phyloP scores from a whole-genome alignment of 2,329 filamentous ascomycete species.

The Diplodia sapinea region DNA sequence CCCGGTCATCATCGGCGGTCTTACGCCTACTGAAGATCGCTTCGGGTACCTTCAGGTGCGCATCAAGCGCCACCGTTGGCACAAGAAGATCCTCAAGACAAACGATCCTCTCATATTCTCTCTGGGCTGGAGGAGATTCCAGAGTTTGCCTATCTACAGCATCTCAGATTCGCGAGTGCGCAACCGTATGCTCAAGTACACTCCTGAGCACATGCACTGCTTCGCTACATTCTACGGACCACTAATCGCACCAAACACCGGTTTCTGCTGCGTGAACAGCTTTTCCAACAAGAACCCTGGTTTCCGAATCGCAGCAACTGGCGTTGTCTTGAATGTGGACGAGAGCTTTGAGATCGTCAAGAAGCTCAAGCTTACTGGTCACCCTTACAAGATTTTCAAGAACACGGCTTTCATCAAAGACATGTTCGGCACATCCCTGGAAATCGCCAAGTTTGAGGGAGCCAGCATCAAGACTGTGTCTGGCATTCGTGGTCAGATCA shows the following conservation, averaged over 20 bases:
- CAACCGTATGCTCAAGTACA: constrained; percentile 98
- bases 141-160: constrained; percentile 89
- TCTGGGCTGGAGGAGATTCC: constrained; percentile 93
- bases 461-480: constrained; percentile 95
- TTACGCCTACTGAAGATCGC: constrained; percentile 90
- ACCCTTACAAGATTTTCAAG: constrained; percentile 97
- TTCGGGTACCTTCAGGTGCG: constrained; percentile 95
- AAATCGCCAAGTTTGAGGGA: constrained; percentile 98
- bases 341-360: constrained; percentile 98
- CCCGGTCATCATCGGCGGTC: constrained; percentile 88
- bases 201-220: constrained; percentile 99
- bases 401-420: constrained; percentile 99
- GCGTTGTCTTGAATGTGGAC: constrained; percentile 91
- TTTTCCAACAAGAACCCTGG: constrained; percentile 84
- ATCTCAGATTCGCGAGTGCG: constrained; percentile 91
- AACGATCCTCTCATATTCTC: constrained; percentile 98
- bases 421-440: constrained; percentile 92
- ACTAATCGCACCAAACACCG: constrained; percentile 91
- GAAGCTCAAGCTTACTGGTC: constrained; percentile 95
- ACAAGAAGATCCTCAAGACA: constrained; percentile 98
- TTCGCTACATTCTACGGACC: constrained; percentile 96
- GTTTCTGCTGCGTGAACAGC: constrained; percentile 91
- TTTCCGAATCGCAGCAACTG: constrained; percentile 93
- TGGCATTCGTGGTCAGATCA: constrained; percentile 95
- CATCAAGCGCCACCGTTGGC: constrained; percentile 97